Evolutionary conservation across 2,329 filamentous ascomycete species (phyloP).

Genomic region (Aspergillus phoenicis): DNA sequence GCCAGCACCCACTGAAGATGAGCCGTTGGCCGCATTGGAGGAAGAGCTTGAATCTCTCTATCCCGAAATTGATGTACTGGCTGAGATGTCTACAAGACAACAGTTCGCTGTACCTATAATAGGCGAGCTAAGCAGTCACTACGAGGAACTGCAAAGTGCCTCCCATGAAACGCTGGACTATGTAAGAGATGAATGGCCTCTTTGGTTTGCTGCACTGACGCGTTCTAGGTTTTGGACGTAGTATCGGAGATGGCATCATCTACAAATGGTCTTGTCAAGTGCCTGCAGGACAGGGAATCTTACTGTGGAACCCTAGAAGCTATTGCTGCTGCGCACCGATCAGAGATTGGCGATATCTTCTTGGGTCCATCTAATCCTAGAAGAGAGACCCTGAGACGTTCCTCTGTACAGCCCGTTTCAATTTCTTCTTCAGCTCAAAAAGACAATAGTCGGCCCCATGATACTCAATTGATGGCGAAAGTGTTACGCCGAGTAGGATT

Average conservation of each 20-base stretch:
- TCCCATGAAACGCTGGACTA: conserved; percentile 39
- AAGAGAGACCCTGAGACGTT: conserved; percentile 31
- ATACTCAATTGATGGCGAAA: conserved; percentile 32
- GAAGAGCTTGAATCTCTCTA: conserved; percentile 45
- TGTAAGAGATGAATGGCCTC: conserved; percentile 26
- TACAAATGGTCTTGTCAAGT: conserved; percentile 31
- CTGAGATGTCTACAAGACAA: conserved; percentile 48
- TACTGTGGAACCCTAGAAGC: conserved; percentile 38
- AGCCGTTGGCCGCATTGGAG: conserved; percentile 31
- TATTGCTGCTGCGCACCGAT: conserved; percentile 35
- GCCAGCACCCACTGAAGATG: conserved; percentile 13
- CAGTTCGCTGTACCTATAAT: conserved; percentile 45
- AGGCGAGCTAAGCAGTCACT: conserved; percentile 36
- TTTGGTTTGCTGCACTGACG: conserved; percentile 13
- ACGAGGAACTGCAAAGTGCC: conserved; percentile 31
- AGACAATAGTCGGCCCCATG: conserved; percentile 14
- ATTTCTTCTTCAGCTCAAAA: conserved; percentile 20
- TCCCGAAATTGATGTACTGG: conserved; percentile 42
- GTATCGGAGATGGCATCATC: conserved; percentile 39
- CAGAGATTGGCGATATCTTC: conserved; percentile 30
- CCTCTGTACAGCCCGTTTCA: conserved; percentile 28
- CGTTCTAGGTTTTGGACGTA: conserved; percentile 34
- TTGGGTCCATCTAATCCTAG: conserved; percentile 26
- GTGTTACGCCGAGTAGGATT: conserved; percentile 40
- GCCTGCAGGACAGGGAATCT: conserved; percentile 37